These are phyloP conservation scores for Tilletia walkeri DNA, from an alignment of 1,284 basidiomycete genomes.

Conservation along the genomic window DNA sequence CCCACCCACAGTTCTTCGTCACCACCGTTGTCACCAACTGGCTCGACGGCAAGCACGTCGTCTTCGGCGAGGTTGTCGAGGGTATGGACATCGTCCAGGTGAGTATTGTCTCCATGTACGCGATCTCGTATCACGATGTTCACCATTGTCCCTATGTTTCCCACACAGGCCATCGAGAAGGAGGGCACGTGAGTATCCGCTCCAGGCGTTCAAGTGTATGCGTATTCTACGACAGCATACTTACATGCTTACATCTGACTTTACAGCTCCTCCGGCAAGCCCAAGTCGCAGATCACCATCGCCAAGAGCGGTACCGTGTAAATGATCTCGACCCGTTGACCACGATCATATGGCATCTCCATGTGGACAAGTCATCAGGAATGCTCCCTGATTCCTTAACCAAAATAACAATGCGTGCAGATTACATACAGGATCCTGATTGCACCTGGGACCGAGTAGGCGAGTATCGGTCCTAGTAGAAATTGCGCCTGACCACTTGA, in stretches of 20 bases:
- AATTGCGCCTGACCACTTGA: too few relatives aligned
- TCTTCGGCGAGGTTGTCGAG: conserved; percentile 49
- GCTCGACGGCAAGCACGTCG: conserved; percentile 48
- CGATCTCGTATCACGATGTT: neutral
- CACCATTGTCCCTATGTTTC: neutral
- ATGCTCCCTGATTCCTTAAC: too few relatives aligned
- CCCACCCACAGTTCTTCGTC: conserved; percentile 46
- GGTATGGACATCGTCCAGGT: conserved; percentile 49
- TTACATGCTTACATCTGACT: neutral
- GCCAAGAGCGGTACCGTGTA: conserved; percentile 51
- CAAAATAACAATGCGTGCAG: too few relatives aligned
- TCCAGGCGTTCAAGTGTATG: neutral
- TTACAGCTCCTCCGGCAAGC: conserved; percentile 38
- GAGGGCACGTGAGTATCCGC: conserved; percentile 33
- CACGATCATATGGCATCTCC: neutral
- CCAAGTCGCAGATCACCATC: conserved; percentile 49
- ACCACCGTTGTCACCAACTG: conserved; percentile 50
- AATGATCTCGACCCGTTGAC: conserved; percentile 11
- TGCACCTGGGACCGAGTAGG: too few relatives aligned
- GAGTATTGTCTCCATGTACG: conserved; percentile 26
- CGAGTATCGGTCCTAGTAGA: too few relatives aligned
- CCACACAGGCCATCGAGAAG: conserved; percentile 41
- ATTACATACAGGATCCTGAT: too few relatives aligned
- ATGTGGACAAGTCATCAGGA: too few relatives aligned
- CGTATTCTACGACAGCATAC: neutral